Evolutionary conservation across 139 green algal genomes (phyloP), one percentile per base, ranked within the genome.

Genomic region (Gonium pectorale): DNA sequence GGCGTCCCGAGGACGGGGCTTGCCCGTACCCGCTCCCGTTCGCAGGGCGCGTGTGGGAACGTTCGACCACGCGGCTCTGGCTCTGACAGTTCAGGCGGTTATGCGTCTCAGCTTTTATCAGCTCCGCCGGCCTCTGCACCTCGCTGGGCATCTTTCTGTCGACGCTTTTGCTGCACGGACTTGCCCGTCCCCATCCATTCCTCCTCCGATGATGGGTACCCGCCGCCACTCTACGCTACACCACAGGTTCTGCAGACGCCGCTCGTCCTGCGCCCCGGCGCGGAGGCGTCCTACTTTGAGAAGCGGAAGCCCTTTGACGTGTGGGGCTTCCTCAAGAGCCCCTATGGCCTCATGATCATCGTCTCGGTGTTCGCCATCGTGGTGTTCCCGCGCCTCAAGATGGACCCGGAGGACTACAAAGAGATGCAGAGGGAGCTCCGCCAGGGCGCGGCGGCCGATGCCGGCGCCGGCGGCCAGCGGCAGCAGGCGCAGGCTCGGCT

Each of bases 331-430:
- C 72, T 94, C 56, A 94, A 92, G 88, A 91, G 79, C 56, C 91
- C 89, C 11, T 92, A 92, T 37, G 91, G 91, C 46, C 37, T 94
- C 38, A 94, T 93, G 87, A 92, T 94, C 15, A 52, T 81, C 24
- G 86, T 94, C 63, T 90, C 89, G 40, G 26, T 94, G 11, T 81
- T 93, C 67, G 79, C 80, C 51, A 92, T 94, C 46, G 74, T 94
- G 59, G 85, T 94, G 29, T 86, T 94, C 78, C 91, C 91, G 40
- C 90, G 87, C 86, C 59, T 93, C 33, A 94, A 94, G 82, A 75
- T 90, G 29, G 86, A 91, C 71, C 87, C 87, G 15, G 87, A 91
- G 49, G 87, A 91, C 37, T 91, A 89, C 79, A 68, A 84, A 60
- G 87, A 90, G 63, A 67, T 83, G 41, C 77, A 83, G 77, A 60